Base-by-base conservation (phyloP, 1,284 basidiomycete species). In the Tilletia indica region DNA sequence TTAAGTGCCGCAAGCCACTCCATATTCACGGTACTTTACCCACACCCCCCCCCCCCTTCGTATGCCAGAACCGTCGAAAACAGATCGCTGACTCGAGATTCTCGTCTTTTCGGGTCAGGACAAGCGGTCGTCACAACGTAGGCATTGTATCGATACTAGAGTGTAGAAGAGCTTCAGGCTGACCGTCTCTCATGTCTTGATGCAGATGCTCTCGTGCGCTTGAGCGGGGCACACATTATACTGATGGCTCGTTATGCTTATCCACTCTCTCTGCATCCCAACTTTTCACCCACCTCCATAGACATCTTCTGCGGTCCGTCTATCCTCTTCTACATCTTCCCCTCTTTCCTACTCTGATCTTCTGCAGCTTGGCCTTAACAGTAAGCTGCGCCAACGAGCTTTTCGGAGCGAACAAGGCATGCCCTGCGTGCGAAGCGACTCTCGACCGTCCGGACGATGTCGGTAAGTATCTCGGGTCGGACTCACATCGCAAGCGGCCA, bases 371-470 rank as follows among this genome's bases (percentile, higher is more conserved):
- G 9, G 16, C 21, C 38, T 6, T n/a, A 1, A 21, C 47, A 73
- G 75, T 76, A 11, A 45, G 42, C 14, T 78, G 77, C 61, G 77
- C 77, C 38, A 71, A 76, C 51, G 63, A 68, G 51, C 72, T 76
- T 66, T 76, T 78, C 69, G 76, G 69, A 19, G 70, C 56, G 14
- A 70, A 72, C 36, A 71, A 72, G n/a, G 34, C 67, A 11, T 78
- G 77, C 54, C 77, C 77, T 21, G 77, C 77, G 61, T 78, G 77
- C 68, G 73, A 76, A 31, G 67, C 73, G n/a, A 38, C 54, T 11
- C 69, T 78, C 8, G 58, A 70, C 34, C 69, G 58, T 19, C 71
- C 75, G 4, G 73, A 78, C 39, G 58, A 71, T 69, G 75, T 71
- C 36, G 61, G 61, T 39, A 34, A 61, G 58, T n/a, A 8, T 67